Base-by-base conservation (phyloP, 129 eudicot species). In the Erigeron canadensis region DNA sequence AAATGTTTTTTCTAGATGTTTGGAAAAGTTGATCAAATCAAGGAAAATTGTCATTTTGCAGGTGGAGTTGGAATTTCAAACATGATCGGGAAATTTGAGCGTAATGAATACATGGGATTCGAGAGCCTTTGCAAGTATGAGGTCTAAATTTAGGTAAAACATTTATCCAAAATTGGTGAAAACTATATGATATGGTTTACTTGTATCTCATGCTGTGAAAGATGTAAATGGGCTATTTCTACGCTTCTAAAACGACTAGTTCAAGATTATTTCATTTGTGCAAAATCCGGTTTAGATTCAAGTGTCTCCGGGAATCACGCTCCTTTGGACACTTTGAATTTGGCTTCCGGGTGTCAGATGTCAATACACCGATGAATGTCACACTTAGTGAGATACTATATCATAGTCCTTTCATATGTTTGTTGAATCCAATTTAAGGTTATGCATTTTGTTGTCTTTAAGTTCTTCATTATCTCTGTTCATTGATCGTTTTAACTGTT, bases 41-140 rank as follows among this genome's bases (percentile, higher is more conserved):
- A 42, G 23, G 43, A 48, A 48, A 47, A 1, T 22, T 45, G 11
- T 43, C 17, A 39, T 65, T 74, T 73, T 48, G 76, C 75, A 93
- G 98, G 98, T 67, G 98, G 98, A 64, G 96, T 93, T 73, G 98
- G 98, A 53, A 85, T 93, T 71, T 80, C 86, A 10, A 85, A 93
- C 83, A 93, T 89, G 96, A 87, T 93, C 50, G 84, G 81, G 69
- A 89, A 89, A 86, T 53, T 93, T 60, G 70, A 82, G 67, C 73
- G 77, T 6, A 81, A 89, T 21, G 98, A 87, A 19, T 93, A 93
- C 82, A 93, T 93, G 98, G 98, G 96, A 58, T 93, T 93, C 34
- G 98, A 93, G 79, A 79, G 84, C 80, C 87, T 93, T 60, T 93
- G 98, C 96, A 89, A 85, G 83, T 93, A 93, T 39, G 77, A 85